These are phyloP conservation scores for Endothia cerciana DNA, from an alignment of 2,329 filamentous ascomycete genomes.

Conservation along the genomic window DNA sequence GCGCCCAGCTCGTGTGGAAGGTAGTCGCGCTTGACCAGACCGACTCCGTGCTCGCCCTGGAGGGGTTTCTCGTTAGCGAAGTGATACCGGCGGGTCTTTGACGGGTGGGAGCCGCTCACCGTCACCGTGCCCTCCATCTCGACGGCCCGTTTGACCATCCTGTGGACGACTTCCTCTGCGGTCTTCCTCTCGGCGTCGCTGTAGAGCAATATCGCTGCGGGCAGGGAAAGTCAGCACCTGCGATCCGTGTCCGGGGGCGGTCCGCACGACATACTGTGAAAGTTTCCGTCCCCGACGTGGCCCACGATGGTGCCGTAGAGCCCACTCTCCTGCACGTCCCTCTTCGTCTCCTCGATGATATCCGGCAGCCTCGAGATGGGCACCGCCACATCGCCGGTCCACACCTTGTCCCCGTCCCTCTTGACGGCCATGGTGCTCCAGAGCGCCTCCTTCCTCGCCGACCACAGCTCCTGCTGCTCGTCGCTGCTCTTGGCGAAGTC, in stretches of 20 bases:
- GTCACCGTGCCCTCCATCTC: conserved; percentile 86
- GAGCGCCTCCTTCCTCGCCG: conserved; percentile 46
- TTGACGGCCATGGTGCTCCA: conserved; percentile 64
- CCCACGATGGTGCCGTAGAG: conserved; percentile 62
- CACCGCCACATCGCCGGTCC: conserved; percentile 72
- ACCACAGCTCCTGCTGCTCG: conserved; percentile 74
- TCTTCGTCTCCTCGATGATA: conserved; percentile 45
- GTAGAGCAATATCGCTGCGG: conserved; percentile 56
- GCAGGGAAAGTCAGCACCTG: background rate
- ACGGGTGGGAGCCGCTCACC: conserved; percentile 41
- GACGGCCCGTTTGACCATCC: conserved; percentile 84
- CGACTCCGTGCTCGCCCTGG: conserved; percentile 80
- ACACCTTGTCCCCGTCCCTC: conserved; percentile 57
- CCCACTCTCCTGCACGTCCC: conserved; percentile 47
- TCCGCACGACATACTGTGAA: conserved; percentile 52
- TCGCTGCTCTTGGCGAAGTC: conserved; percentile 73
- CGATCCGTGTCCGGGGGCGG: background rate
- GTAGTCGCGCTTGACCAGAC: conserved; percentile 83
- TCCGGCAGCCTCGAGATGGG: conserved; percentile 62
- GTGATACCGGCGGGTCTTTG: background rate
- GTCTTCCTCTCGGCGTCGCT: conserved; percentile 68
- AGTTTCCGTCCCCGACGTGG: conserved; percentile 79
- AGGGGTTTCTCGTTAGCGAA: conserved; percentile 18
- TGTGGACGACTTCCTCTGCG: conserved; percentile 74
- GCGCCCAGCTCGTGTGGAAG: conserved; percentile 76